Evolutionary conservation across 345 rosid species (phyloP).

Genomic region (Turnera subulata): DNA sequence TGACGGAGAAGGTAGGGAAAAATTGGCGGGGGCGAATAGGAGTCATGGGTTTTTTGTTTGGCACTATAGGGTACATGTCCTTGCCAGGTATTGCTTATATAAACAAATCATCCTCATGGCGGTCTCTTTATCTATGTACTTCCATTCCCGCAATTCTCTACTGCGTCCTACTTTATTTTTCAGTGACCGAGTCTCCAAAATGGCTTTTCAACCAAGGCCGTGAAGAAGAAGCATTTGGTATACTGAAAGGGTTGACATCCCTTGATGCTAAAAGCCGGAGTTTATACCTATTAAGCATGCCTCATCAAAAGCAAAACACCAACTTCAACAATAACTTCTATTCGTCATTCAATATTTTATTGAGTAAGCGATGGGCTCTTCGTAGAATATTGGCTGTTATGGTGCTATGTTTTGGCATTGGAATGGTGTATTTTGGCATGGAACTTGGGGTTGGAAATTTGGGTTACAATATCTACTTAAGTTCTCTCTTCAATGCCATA

Average conservation of each 20-base stretch:
- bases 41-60: too few relatives aligned
- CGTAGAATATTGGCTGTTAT: too few relatives aligned
- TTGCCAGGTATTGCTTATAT: too few relatives aligned
- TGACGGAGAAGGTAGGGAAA: conserved; percentile 43
- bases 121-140: conserved; percentile 43
- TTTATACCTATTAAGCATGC: not conserved
- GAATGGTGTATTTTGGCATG: conserved; percentile 43
- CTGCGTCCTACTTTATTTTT: conserved; percentile 25
- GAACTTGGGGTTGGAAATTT: conserved; percentile 39
- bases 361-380: conserved; percentile 20
- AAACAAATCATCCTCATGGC: conserved; percentile 42
- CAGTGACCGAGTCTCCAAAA: conserved; percentile 49
- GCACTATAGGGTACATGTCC: too few relatives aligned
- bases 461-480: too few relatives aligned
- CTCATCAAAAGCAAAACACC: not conserved
- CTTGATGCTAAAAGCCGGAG: not conserved
- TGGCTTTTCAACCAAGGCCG: conserved; percentile 54
- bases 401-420: conserved; percentile 39
- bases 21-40: too few relatives aligned
- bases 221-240: conserved; percentile 40
- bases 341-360: conserved; percentile 19
- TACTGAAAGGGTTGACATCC: not conserved
- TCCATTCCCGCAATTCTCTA: conserved; percentile 39
- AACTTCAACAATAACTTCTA: conserved; percentile 1
- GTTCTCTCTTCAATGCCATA: conserved; percentile 39